Evolutionary conservation across 164 flowering plant species (phyloP).

Genomic region (Vitis rupestris): DNA sequence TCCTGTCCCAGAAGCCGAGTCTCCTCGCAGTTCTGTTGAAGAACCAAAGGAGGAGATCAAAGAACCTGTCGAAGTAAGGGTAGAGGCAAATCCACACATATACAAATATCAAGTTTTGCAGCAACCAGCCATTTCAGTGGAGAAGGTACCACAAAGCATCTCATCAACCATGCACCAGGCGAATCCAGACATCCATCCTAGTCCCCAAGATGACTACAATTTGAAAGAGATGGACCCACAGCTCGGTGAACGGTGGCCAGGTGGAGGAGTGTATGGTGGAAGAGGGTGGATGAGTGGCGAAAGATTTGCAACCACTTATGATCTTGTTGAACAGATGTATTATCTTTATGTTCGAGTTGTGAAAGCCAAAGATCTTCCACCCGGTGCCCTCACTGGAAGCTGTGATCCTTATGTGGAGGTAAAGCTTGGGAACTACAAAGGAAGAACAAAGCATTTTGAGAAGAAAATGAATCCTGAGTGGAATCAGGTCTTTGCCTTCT

Average conservation of each 20-base stretch:
- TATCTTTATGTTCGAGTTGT: slow-evolving; percentile 44
- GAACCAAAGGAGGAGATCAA: slow-evolving; percentile 8
- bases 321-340: slow-evolving; percentile 46
- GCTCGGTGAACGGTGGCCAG: slow-evolving; percentile 43
- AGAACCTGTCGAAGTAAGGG: slow-evolving; percentile 13
- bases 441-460: slow-evolving; percentile 40
- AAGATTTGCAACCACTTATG: slow-evolving; percentile 34
- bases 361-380: slow-evolving; percentile 43
- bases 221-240: slow-evolving; percentile 40
- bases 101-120: slow-evolving; percentile 18
- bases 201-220: slow-evolving; percentile 27
- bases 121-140: slow-evolving; percentile 11
- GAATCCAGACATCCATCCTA: slow-evolving; percentile 13
- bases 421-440: slow-evolving; percentile 49
- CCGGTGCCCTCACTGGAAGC: slow-evolving; percentile 27
- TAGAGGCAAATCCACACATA: slow-evolving; percentile 10
- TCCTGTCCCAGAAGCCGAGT: slow-evolving; percentile 8
- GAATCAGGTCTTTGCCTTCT: slow-evolving; percentile 47
- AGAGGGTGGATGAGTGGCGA: slow-evolving; percentile 31
- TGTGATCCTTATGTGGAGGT: slow-evolving; percentile 51
- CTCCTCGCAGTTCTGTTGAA: background rate
- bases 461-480: slow-evolving; percentile 45
- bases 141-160: slow-evolving; percentile 3
- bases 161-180: slow-evolving; percentile 30
- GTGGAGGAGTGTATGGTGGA: slow-evolving; percentile 30